Base-by-base conservation (phyloP, 805 yeast species). In the Tetrapisispora taiwanensis region DNA sequence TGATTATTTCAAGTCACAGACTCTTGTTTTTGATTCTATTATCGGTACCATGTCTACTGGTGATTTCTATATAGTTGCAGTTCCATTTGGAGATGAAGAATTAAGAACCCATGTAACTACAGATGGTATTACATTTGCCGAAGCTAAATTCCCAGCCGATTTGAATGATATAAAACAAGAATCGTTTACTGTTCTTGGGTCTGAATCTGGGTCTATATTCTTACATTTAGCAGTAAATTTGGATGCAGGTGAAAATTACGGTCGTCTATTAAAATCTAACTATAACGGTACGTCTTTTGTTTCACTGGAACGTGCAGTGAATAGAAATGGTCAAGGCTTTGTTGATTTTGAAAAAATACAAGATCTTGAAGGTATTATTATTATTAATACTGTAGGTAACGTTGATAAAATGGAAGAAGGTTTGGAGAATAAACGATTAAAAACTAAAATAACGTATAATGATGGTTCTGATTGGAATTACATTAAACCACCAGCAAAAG, bases 391-490 rank as follows among this genome's bases (percentile, higher is more conserved):
- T 4, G 95, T 89, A 3, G 48, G 63, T 8, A 84, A 84, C 52
- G 62, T 73, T 0, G 63, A 67, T 1, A 73, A 73, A 7, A 73
- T 73, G 3, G 47, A 42, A 10, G 26, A 37, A 6, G 59, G 54
- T 7, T 51, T 53, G 1, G 65, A 69, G 4, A 51, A 60, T 8
- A 89, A 89, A 61, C 62, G 69, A 50, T 61, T 90, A 47, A 79
- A 78, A 59, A 74, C 96, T 0, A 72, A 69, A 61, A 84, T 89
- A 44, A 77, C 97, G 0, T 86, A 81, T 57, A 87, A 87, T 60
- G 97, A 92, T 62, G 98, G 96, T 45, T 85, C 90, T 4, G 80
- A 81, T 48, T 90, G 97, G 97, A 62, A 70, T 4, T 78, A 68
- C 47, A 53, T 92, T 17, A 57, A 62, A 1, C 90, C 97, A 5